Percentiles rank a stretch among this genome's conserved stretches.
Evolutionary conservation across 345 rosid species (phyloP).

Genomic region (Lepidium africanum): DNA sequence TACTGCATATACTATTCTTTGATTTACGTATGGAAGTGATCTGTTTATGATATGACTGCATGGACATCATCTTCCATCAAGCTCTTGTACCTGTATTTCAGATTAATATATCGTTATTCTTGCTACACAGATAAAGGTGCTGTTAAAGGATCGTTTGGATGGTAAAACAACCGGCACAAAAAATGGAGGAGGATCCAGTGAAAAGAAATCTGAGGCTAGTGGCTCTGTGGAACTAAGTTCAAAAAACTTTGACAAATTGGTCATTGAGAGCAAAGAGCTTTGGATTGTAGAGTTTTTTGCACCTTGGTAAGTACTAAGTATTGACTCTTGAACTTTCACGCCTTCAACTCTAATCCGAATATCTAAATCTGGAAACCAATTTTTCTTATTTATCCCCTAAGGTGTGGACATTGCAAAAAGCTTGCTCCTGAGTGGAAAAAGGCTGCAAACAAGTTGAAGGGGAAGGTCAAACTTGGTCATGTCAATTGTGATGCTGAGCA

Average conservation of each 20-base stretch:
- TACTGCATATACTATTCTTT: not conserved
- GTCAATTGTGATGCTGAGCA: conserved; percentile 84
- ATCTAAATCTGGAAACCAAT: conserved; percentile 1
- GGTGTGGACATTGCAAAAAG: conserved; percentile 98
- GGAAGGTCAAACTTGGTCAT: conserved; percentile 92
- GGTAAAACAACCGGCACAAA: conserved; percentile 72
- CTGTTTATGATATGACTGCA: not conserved
- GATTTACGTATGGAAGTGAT: too few relatives aligned
- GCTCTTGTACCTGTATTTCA: not conserved
- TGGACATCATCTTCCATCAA: not conserved
- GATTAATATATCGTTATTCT: not conserved
- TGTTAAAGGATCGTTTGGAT: conserved; percentile 72
- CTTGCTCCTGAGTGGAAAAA: conserved; percentile 97
- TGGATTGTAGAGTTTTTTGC: conserved; percentile 97
- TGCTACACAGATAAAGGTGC: conserved; percentile 52
- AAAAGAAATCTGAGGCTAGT: conserved; percentile 65
- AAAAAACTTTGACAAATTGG: conserved; percentile 77
- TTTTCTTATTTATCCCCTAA: conserved; percentile 12
- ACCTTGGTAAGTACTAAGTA: conserved; percentile 60
- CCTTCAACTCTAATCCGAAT: not conserved
- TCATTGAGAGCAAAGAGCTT: conserved; percentile 77
- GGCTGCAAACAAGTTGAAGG: conserved; percentile 83
- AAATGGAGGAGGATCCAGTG: conserved; percentile 46
- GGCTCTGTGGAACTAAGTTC: conserved; percentile 69
- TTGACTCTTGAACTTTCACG: not conserved